phyloP scores from a whole-genome alignment of 169 alveolate species.

The Sarcocystis neurona region DNA sequence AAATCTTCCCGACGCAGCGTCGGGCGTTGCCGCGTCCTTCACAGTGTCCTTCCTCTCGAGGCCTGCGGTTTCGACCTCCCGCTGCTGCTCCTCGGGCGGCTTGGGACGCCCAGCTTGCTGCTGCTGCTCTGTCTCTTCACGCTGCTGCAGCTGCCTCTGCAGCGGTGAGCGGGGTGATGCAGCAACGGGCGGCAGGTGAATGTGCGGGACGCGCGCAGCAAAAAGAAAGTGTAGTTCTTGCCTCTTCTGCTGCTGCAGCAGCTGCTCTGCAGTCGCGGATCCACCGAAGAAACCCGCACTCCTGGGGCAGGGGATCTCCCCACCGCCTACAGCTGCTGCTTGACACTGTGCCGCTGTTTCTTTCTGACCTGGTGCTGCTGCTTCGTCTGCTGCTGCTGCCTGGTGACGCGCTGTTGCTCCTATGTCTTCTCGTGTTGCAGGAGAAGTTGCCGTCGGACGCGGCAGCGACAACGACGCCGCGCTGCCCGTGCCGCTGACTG shows the following conservation, averaged over 20 bases:
- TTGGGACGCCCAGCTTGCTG: neutral
- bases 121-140: no score
- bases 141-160: no score
- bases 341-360: neutral
- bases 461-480: no score
- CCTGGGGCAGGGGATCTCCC: neutral
- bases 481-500: no score
- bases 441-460: no score
- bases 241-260: neutral
- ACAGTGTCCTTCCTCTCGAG: neutral
- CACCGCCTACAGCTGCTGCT: neutral
- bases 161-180: neutral
- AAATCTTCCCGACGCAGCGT: neutral
- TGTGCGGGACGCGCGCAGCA: neutral
- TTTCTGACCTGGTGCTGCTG: neutral
- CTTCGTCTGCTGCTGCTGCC: neutral
- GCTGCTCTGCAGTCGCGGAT: neutral
- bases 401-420: no score
- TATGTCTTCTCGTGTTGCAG: no score
- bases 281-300: neutral
- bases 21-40: neutral
- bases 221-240: constrained; percentile 15
- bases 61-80: neutral
- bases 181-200: neutral
- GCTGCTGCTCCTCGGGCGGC: neutral